Evolutionary conservation across 805 yeast species (phyloP), one percentile per base, ranked within the genome.

Genomic region (Yarrowia sp.): DNA sequence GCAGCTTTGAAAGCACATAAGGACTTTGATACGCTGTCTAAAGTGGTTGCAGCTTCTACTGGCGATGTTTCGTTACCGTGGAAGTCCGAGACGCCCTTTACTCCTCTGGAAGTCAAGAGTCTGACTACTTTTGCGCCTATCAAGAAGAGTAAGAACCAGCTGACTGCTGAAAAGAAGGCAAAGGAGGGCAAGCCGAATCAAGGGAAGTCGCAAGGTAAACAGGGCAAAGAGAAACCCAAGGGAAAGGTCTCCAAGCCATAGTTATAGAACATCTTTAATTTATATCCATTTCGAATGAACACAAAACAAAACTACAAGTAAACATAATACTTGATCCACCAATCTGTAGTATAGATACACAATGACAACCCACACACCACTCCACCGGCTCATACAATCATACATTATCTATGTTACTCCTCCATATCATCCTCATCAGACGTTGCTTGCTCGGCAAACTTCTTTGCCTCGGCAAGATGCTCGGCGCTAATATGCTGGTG

Each of bases 401-500:
- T 14, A 43, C 24, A 42, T n/a, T 58, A 24, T 43, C 46, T 60
- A 46, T 36, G 9, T 70, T 82, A 87, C 68, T 82, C 87, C 63
- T 80, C 84, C 71, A 86, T 89, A 43, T 85, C 89, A 30, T 86
- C 89, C 3, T 86, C 92, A n/a, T 87, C 95, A 13, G 87, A 90
- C 15, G 87, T 88, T 69, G 90, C 96, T 67, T 87, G 90, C 78
- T 90, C 88, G 5, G 98, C 98, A 71, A 82, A 86, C 74, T 86
- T 85, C 73, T 87, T 86, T 17, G 98, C 99, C 78, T 91, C 97
- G 63, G 86, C 86, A 67, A 92, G 81, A 71, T 94, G 78, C 17
- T 86, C 94, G 50, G 85, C 87, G 30, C 97, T 96, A 50, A 95
- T 91, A 72, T 86, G 84, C 76, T 87, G 85, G 77, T 95, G 98